Evolutionary conservation across 139 green algal genomes (phyloP).

Genomic region (Chlamydomonas incerta): DNA sequence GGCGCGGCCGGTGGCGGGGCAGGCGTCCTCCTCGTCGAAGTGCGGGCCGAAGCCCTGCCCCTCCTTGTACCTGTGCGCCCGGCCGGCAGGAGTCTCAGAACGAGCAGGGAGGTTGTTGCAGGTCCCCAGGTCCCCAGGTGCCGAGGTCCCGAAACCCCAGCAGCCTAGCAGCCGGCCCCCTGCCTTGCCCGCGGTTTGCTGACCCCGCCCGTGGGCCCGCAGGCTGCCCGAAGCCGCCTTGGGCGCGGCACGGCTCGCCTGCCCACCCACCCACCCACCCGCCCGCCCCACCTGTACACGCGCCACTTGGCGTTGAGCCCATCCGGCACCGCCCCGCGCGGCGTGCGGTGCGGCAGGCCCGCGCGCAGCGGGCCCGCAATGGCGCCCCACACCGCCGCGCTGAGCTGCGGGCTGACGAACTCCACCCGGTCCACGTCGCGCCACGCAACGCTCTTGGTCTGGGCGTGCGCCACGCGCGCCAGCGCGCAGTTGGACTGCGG

Average conservation of each 20-base stretch:
- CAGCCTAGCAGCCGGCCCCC: no score
- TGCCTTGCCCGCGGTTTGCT: no score
- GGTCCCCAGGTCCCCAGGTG: no score
- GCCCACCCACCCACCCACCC: no score
- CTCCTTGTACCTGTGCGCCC: constrained; percentile 32
- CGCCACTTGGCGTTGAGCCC: constrained; percentile 9
- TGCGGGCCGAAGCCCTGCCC: constrained; percentile 36
- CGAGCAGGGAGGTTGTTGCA: no score
- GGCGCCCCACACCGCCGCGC: background rate
- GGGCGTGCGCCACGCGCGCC: background rate
- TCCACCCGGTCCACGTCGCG: background rate
- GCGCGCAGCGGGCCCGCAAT: background rate
- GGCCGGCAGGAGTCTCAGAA: no score
- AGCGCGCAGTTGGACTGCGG: background rate
- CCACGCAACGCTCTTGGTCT: constrained; percentile 2
- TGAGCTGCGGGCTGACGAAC: background rate
- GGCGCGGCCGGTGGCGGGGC: background rate
- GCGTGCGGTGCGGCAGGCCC: background rate
- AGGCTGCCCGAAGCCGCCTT: no score
- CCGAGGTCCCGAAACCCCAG: no score
- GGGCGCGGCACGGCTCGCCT: no score
- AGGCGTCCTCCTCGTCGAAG: constrained; percentile 23
- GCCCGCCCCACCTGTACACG: background rate
- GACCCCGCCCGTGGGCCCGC: no score
- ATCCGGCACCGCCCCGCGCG: no score